Percentiles rank a stretch among this genome's conserved stretches.
phyloP scores from a whole-genome alignment of 257 asterid genomes.

The Solanum chiquidenum region DNA sequence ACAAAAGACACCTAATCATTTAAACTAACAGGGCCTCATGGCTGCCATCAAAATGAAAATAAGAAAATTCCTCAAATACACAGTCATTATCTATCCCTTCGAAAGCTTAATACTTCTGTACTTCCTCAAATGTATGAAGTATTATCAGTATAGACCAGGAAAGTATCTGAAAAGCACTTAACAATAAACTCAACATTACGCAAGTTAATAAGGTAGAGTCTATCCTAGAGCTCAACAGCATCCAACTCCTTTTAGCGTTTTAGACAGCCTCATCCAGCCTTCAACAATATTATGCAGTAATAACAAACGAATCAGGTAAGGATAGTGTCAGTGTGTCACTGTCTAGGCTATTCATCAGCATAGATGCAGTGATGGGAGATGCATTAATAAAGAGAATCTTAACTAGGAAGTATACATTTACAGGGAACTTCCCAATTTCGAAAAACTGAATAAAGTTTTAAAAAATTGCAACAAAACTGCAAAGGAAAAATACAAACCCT shows the following conservation, averaged over 20 bases:
- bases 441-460: neutral
- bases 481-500: constrained; percentile 37
- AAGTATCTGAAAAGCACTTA: neutral
- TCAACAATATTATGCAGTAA: neutral
- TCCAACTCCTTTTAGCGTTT: neutral
- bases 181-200: neutral
- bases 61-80: neutral
- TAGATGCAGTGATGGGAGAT: neutral
- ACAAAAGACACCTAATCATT: neutral
- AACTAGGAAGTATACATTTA: neutral
- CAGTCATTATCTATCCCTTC: neutral
- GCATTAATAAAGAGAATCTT: neutral
- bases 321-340: neutral
- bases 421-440: neutral
- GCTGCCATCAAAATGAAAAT: neutral
- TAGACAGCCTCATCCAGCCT: neutral
- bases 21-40: neutral
- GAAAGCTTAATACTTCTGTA: neutral
- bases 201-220: neutral
- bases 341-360: neutral
- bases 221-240: neutral
- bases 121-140: neutral
- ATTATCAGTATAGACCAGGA: neutral
- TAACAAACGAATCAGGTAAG: neutral
- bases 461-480: neutral